Base-by-base conservation (phyloP, 2,329 filamentous ascomycete genomes). In the Lecanicillium sp. region DNA sequence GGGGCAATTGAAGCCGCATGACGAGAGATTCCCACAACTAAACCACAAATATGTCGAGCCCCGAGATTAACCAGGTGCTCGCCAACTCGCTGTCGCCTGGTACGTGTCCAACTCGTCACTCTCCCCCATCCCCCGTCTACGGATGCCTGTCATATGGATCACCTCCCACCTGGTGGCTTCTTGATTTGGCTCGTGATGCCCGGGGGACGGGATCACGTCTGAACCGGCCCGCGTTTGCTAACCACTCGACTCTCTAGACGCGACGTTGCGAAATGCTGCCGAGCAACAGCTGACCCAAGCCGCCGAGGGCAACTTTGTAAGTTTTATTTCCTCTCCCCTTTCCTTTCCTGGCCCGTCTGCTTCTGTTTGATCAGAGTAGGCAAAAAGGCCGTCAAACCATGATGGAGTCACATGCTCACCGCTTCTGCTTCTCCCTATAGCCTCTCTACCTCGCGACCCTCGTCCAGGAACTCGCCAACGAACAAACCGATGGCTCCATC, bases 21-120 rank as follows among this genome's bases (percentile, higher is more conserved):
- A 59, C 56, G 56, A 59, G 22, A 25, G 22, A 46, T 51, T 53
- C 48, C 44, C 45, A 46, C 40, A 44, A 50, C 17, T 22, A 31
- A 49, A 53, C 55, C 56, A 54, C 59, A 62, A 72, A 59, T 65
- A 87, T 78, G 74, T 76, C 74, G 66, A 76, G 71, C 72, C 69
- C 94, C 84, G 87, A 97, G 72, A 94, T 97, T 73, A 94, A 90
- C 74, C 84, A 88, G 71, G 90, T 98, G 72, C 84, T 98, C 74
- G 81, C 87, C 69, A 90, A 89, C 73, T 97, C 92, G 65, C 81
- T 97, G 69, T 94, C 89, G 60, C 77, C 89, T 61, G 90, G 92
- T 97, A 72, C 64, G 84, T 66, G 49, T 47, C 46, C 20, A n/a
- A 11, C 17, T 25, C 11, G 7, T 25, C 11, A 33, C 35, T 29